Evolutionary conservation across 192 early-diverging fungal genomes (phyloP), one percentile per base, ranked within the genome.

Genomic region (Entomortierella lignicola): DNA sequence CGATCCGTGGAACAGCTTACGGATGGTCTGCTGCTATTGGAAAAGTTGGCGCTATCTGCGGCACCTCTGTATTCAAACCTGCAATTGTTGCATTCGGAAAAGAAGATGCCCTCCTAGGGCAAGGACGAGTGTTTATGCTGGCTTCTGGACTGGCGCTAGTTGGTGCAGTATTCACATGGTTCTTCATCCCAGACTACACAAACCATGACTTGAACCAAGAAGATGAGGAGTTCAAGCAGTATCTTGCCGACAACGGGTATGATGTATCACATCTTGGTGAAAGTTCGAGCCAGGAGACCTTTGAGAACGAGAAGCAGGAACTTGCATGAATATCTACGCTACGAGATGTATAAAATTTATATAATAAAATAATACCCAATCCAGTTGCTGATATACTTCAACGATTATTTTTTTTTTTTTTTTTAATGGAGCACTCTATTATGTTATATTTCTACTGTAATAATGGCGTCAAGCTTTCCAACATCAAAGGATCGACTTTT

Each of bases 191-290:
- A 4, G 82, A 87, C 52, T 81, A 83, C 52, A 63, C 52, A 57
- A 64, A 83, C 20, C 55, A 81, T n/a, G 58, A 70, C 13, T 66
- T 88, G 70, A 60, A 60, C 15, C 48, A 69, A n/a, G 69, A 80
- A 12, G 86, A 88, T 59, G 72, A 55, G 10, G 81, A 69, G 10
- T 88, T 84, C 69, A 66, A 67, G 17, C 59, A 77, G 55, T 85
- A 84, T 61, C 50, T 88, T 23, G 56, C 50, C 27, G 86, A 79
- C 17, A 84, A 88, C 58, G 86, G 87, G n/a, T 80, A 81, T 50
- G 70, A 83, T 58, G 27, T 83, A 31, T 63, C 69, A 23, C 37
- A 54, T 12, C 26, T 54, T 4, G 25, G 34, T 4, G 10, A 10
- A 37, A 37, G 34, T 4, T 7, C 34, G 10, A 37, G 34, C 34